Conservation (phyloP, 805 yeast species). For the Metschnikowia chrysomelidarum region DNA sequence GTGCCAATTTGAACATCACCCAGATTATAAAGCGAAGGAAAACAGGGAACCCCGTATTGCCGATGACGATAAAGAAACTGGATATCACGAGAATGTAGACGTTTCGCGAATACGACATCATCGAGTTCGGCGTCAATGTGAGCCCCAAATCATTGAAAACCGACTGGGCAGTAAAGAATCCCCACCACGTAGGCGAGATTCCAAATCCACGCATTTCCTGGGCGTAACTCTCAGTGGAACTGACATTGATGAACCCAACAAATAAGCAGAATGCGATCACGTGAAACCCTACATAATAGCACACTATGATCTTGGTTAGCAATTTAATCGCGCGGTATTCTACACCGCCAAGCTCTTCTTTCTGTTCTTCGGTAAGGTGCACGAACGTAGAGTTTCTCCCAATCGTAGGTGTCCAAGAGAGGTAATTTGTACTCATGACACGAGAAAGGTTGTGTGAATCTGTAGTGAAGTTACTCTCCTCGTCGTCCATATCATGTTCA, state of each 20-base stretch:
- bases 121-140: constrained; percentile 78
- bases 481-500: constrained; percentile 20
- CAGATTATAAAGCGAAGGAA: constrained; percentile 79
- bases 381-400: constrained; percentile 94
- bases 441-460: constrained; percentile 17
- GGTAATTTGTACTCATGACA: constrained; percentile 57
- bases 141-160: constrained; percentile 84
- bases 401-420: constrained; percentile 88
- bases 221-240: constrained; percentile 43
- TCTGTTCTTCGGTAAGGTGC: constrained; percentile 75
- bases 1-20: constrained; percentile 66
- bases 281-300: constrained; percentile 78
- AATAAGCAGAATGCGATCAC: constrained; percentile 50
- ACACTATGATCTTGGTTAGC: constrained; percentile 59
- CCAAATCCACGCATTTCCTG: constrained; percentile 52
- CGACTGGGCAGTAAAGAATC: constrained; percentile 75
- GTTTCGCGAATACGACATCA: constrained; percentile 62
- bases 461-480: constrained; percentile 10
- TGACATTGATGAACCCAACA: constrained; percentile 53
- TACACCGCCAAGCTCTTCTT: constrained; percentile 95
- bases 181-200: constrained; percentile 88
- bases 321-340: constrained; percentile 89
- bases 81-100: constrained; percentile 63
- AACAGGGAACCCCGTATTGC: constrained; percentile 94
- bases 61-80: constrained; percentile 76